phyloP scores from a whole-genome alignment of 2,329 filamentous ascomycete species.

The Diaporthe caulivora region DNA sequence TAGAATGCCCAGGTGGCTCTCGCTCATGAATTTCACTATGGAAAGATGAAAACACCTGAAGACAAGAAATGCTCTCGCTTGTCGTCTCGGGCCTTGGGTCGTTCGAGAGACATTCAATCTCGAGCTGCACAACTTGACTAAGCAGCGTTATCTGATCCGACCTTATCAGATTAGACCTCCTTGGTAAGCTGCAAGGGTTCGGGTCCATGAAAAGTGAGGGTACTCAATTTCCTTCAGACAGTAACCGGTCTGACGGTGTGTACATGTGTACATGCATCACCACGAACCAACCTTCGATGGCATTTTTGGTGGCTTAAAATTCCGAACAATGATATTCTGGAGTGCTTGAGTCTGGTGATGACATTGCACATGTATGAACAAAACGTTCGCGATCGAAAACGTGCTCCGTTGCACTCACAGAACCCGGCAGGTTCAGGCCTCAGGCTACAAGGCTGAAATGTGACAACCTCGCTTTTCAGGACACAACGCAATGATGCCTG shows the following conservation, averaged over 20 bases:
- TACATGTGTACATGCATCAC: neutral
- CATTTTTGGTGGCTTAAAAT: neutral
- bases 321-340: too few relatives aligned
- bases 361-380: too few relatives aligned
- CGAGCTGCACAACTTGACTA: neutral
- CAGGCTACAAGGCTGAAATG: slow-evolving; percentile 38
- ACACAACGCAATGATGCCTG: slow-evolving; percentile 40
- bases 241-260: neutral
- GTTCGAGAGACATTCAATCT: neutral
- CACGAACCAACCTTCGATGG: neutral
- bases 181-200: neutral
- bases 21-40: too few relatives aligned
- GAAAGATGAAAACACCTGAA: too few relatives aligned
- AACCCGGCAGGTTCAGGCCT: slow-evolving; percentile 10
- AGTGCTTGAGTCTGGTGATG: too few relatives aligned
- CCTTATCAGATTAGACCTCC: neutral
- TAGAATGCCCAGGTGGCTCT: too few relatives aligned
- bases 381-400: too few relatives aligned
- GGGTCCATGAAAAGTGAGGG: neutral
- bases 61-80: neutral
- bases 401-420: neutral
- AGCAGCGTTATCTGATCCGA: slow-evolving; percentile 2
- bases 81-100: rapidly evolving
- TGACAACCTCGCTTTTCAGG: slow-evolving; percentile 40
- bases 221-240: neutral